These are phyloP conservation scores for Lojkania enalia DNA, from an alignment of 2,329 filamentous ascomycete species.

Conservation along the genomic window DNA sequence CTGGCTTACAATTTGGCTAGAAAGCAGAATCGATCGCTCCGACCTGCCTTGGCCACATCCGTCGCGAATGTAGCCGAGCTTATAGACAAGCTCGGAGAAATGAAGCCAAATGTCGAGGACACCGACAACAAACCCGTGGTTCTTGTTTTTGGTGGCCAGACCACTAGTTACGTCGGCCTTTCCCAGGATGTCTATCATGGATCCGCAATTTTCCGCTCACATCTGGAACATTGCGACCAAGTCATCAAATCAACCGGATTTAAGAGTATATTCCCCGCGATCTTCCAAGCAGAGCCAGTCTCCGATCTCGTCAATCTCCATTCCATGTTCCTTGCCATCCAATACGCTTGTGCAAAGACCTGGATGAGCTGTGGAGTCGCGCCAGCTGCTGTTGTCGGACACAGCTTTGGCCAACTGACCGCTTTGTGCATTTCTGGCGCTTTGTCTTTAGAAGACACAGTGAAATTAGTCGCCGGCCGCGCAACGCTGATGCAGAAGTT, in stretches of 20 bases:
- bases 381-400: slow-evolving; percentile 23
- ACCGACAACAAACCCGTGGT: slow-evolving; percentile 2
- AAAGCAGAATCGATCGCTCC: background rate
- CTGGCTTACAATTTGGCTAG: background rate
- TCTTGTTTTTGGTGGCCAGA: slow-evolving; percentile 15
- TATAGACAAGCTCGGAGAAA: background rate
- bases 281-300: slow-evolving; percentile 1
- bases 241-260: background rate
- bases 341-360: slow-evolving; percentile 26
- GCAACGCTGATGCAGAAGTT: slow-evolving; percentile 33
- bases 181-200: slow-evolving; percentile 1
- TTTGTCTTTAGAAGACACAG: slow-evolving; percentile 30
- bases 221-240: background rate
- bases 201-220: slow-evolving; percentile 1
- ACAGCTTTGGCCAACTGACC: slow-evolving; percentile 44
- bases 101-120: background rate
- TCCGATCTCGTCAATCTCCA: slow-evolving; percentile 20
- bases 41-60: background rate
- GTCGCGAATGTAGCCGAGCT: background rate
- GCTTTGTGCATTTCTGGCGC: slow-evolving; percentile 36
- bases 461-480: slow-evolving; percentile 27
- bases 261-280: background rate
- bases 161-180: slow-evolving; percentile 2
- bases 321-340: slow-evolving; percentile 27
- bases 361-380: slow-evolving; percentile 16